Base-by-base conservation (phyloP, 2,329 filamentous ascomycete species). In the Penicillium italicum region DNA sequence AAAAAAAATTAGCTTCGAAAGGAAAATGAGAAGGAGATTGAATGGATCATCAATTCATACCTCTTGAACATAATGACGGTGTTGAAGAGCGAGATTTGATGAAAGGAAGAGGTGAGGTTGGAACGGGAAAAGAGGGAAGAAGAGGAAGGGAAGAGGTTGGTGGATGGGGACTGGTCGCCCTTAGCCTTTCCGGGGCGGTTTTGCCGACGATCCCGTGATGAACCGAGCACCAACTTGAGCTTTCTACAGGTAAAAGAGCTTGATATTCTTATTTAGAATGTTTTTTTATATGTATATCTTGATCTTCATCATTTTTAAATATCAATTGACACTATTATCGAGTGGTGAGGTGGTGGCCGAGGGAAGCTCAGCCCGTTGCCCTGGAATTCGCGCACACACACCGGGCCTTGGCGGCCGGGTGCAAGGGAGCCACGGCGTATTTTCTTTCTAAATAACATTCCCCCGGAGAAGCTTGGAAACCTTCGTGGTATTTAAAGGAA, bases 51-150 rank as follows among this genome's bases (percentile, higher is more conserved):
- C 43, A 52, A 54, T 53, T 69, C 79, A 71, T 76, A 84, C 82
- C 81, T 84, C 80, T 83, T 85, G 76, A 84, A 80, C 82, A 84
- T 85, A 75, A 70, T 82, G 73, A 69, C 66, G 74, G 75, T 78
- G 77, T 76, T 70, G 68, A 73, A 74, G 73, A 73, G 73, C 67
- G 71, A 72, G 67, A 66, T 65, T 61, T 62, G 62, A 57, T 60
- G 53, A 58, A 58, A 51, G 59, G 59, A 50, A 59, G 54, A 55
- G 60, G 47, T 62, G 58, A 53, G 49, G 53, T 62, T 58, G 61
- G 60, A 59, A 59, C 59, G 59, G 58, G 60, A 64, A 66, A 65
- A 68, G 61, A 63, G 61, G 69, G 69, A 66, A 67, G 63, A 66
- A 66, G 66, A 67, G 61, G 66, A 68, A 69, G 62, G 63, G 67